Conservation (phyloP, 164 flowering plant species). For the Amborella trichopoda region DNA sequence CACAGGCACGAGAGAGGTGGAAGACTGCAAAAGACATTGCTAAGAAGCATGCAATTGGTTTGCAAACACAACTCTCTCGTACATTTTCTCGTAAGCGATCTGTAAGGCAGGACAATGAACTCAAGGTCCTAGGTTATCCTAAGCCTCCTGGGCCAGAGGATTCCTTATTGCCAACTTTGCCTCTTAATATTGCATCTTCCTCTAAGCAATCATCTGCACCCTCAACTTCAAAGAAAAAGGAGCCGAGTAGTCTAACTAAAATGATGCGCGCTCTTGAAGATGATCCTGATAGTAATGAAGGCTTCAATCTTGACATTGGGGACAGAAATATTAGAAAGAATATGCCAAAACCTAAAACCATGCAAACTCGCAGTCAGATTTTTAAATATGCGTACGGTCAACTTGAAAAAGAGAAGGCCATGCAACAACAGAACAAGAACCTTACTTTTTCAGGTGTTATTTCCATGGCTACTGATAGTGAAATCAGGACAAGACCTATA, state of each 20-base stretch:
- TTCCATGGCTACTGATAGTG: constrained; percentile 75
- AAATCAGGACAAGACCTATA: constrained; percentile 54
- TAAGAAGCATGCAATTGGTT: constrained; percentile 57
- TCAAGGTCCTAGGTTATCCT: constrained; percentile 22
- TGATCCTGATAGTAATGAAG: constrained; percentile 54
- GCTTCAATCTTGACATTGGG: constrained; percentile 64
- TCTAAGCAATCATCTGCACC: constrained; percentile 18
- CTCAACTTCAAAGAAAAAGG: constrained; percentile 49
- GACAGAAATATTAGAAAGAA: constrained; percentile 57
- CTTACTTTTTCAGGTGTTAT: constrained; percentile 83
- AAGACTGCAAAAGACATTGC: constrained; percentile 77
- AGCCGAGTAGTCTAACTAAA: constrained; percentile 43
- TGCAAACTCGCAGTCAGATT: constrained; percentile 84
- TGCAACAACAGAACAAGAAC: constrained; percentile 61
- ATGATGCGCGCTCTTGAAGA: constrained; percentile 58
- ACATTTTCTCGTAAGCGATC: constrained; percentile 76
- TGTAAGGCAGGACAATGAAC: constrained; percentile 15
- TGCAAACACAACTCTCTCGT: constrained; percentile 68
- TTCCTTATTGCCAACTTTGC: constrained; percentile 33
- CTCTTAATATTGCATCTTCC: constrained; percentile 15
- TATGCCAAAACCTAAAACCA: constrained; percentile 50
- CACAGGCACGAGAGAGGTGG: constrained; percentile 93
- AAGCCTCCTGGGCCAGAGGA: constrained; percentile 39
- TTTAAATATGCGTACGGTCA: constrained; percentile 97
- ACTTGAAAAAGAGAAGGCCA: constrained; percentile 93